Evolutionary conservation across 108 stramenopile genomes (phyloP), one percentile per base, ranked within the genome.

Genomic region (Schizochytrium sp.): DNA sequence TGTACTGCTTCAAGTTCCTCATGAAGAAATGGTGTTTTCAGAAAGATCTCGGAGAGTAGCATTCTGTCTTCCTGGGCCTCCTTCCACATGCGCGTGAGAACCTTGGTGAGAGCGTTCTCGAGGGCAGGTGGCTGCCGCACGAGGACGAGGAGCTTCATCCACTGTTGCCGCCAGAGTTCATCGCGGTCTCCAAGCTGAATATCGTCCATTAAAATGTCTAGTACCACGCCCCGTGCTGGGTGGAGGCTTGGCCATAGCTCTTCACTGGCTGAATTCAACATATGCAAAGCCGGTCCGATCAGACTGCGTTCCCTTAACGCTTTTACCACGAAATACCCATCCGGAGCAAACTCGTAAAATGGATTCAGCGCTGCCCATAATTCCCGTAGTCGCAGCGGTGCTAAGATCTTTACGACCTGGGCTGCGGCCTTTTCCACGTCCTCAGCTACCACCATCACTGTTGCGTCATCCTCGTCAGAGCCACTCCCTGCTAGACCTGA

Each of bases 91-190:
- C 64, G 64, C 64, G 40, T 69, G 64, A 69, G 64, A 38, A 69
- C 64, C 42, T 44, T 44, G 2, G 40, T 44, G 64, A 69, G 64
- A 7, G 64, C 64, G 28, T 69, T 69, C 10, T 69, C 64, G 0
- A 69, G 64, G 28, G 44, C 64, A 8, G 64, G 64, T 44, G 64
- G 64, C 64, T 69, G 64, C 12, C 64, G 64, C 64, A 69, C 42
- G 19, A 69, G 28, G 5, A 69, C 19, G 19, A 69, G 28, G 0
- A 69, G 64, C 28, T 69, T 38, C 64, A 69, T 69, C 64, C 64
- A 69, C 28, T 15, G 64, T 15, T 69, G 12, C 42, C 64, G 64
- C 64, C 64, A 69, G 64, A 1, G 5, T 0, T 69, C 15, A 44
- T 69, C 28, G 19, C 12, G 12, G 12, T 69, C 64, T 7, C 5